Conservation (phyloP, 345 rosid species). For the Eucalyptus cloeziana region DNA sequence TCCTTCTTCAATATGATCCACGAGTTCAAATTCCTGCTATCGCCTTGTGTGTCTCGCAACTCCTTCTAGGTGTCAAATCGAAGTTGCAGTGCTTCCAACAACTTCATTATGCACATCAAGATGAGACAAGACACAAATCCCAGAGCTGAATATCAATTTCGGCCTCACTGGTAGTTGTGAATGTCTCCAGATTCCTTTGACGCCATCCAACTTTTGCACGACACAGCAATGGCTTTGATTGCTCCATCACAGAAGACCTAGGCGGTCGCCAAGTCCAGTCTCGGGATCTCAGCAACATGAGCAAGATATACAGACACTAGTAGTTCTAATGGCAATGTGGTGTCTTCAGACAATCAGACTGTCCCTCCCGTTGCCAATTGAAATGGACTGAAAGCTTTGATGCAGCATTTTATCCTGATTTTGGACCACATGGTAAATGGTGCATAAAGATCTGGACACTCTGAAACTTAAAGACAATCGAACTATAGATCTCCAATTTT, state of each 20-base stretch:
- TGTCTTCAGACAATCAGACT: conserved; percentile 33
- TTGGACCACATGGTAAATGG: background rate
- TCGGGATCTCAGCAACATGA: conserved; percentile 55
- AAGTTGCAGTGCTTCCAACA: background rate
- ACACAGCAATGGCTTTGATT: conserved; percentile 51
- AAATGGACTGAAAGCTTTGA: conserved; percentile 37
- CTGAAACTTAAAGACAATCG: background rate
- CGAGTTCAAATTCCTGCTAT: background rate
- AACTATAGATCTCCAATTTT: background rate
- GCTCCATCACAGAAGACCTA: conserved; percentile 39
- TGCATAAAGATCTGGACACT: background rate
- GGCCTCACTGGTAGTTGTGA: background rate
- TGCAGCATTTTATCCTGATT: background rate
- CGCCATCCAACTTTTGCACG: conserved; percentile 48
- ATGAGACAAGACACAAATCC: background rate
- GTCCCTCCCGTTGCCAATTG: conserved; percentile 65
- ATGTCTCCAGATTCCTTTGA: background rate
- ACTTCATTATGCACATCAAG: background rate
- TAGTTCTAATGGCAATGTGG: conserved; percentile 27
- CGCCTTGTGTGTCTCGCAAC: background rate
- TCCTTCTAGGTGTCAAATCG: background rate
- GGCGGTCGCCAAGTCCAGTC: conserved; percentile 41
- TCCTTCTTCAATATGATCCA: conserved; percentile 41
- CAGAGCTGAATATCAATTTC: background rate
- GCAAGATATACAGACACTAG: conserved; percentile 7